phyloP scores from a whole-genome alignment of 1,139 yeast species.

The Kluyveromyces marxianus region DNA sequence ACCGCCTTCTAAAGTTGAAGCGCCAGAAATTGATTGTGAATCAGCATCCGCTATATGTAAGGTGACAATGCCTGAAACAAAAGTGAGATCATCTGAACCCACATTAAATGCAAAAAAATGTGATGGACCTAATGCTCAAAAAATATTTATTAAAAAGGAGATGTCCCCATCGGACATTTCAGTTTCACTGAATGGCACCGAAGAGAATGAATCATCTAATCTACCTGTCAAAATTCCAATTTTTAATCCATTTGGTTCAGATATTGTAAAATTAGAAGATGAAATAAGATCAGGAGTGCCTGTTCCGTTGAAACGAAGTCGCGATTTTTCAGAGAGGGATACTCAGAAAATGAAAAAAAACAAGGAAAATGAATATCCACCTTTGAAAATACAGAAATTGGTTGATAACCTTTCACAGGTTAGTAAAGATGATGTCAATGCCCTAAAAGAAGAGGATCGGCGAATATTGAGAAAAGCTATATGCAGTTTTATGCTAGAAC shows the following conservation, averaged over 20 bases:
- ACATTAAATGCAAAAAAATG: no score
- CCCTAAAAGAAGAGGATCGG: conserved; percentile 18
- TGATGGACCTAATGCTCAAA: no score
- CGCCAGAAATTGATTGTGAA: no score
- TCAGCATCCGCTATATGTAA: no score
- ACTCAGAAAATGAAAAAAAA: not conserved
- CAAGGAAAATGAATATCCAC: conserved; percentile 7
- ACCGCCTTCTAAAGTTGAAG: no score
- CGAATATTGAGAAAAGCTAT: conserved; percentile 21
- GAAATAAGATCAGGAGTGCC: not conserved
- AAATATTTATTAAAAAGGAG: no score
- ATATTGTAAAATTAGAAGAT: conserved; percentile 1
- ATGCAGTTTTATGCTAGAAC: conserved; percentile 21
- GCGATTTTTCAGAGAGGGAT: not conserved
- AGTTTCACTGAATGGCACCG: no score
- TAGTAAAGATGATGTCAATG: conserved; percentile 13
- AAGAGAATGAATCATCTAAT: not conserved
- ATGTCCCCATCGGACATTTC: no score
- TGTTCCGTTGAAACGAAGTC: not conserved
- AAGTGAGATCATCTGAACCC: no score
- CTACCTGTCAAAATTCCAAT: conserved; percentile 1
- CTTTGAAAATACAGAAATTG: conserved; percentile 18
- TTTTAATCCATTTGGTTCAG: conserved; percentile 3
- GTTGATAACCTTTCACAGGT: conserved; percentile 16
- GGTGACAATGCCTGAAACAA: no score